Evolutionary conservation across 2,329 filamentous ascomycete species (phyloP), one percentile per base, ranked within the genome.

Genomic region (Ilyonectria destructans): DNA sequence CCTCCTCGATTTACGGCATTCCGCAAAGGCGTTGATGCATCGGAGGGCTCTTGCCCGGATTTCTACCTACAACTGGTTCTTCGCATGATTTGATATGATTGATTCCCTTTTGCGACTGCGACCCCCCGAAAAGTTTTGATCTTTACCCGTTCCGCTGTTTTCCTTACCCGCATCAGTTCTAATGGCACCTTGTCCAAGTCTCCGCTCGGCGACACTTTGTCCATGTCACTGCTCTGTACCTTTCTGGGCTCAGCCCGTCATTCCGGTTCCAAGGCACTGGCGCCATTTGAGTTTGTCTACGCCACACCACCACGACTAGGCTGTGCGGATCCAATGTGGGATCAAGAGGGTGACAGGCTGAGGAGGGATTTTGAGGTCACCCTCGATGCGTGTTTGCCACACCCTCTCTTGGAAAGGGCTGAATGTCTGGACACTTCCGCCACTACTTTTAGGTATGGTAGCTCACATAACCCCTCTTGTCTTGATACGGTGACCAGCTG

Each of bases 21-120:
- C 59, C 62, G 60, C 62, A 62, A 70, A 51, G 72, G 71, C 71
- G 68, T 74, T 68, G 29, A 68, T 58, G 57, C 59, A 69, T 58
- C 55, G 69, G 62, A 29, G 67, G 49, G 51, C 40, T 61, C 45
- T 61, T 46, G 31, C 54, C 61, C 58, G 43, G 59, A 60, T 62
- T 66, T 52, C 58, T 45, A 54, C 40, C 58, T 35, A 40, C 40
- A 54, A 43, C 37, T 54, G 65, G 56, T 54, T 67, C 33, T 56
- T 60, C 60, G 61, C 62, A 69, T 49, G 69, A 67, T 65, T n/a
- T 62, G 68, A 70, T 19, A 67, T 52, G 61, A 65, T 65, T 72
- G 52, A 66, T 63, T 23, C 26, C 63, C 33, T 68, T 69, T 37
- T 56, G 15, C 64, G 62, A 58, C 58, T 52, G n/a, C 51, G 46